Evolutionary conservation across 768 basidiomycete species (phyloP).

Genomic region (Boletellus sp.): DNA sequence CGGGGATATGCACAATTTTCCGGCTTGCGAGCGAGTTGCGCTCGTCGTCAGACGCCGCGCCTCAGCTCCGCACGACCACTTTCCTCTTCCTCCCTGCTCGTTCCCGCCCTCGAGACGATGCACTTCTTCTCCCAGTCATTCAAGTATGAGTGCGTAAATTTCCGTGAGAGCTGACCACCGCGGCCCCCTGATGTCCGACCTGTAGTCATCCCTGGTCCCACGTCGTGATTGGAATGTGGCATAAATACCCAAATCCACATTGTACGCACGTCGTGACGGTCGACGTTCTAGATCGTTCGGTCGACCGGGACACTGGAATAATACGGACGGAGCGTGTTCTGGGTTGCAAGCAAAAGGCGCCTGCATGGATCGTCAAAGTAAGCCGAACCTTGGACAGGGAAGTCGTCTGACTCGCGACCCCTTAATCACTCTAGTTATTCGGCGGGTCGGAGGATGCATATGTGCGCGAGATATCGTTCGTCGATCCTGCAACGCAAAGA

Average conservation of each 20-base stretch:
- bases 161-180: background rate
- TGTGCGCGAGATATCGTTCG: constrained; percentile 90
- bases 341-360: constrained; percentile 90
- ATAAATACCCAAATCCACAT: constrained; percentile 93
- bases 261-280: constrained; percentile 85
- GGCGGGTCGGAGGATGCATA: constrained; percentile 94
- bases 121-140: constrained; percentile 86
- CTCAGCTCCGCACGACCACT: constrained; percentile 20
- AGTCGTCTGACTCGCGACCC: constrained; percentile 3
- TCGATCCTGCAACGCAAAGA: constrained; percentile 77
- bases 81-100: constrained; percentile 17
- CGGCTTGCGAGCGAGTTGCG: background rate
- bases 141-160: constrained; percentile 68
- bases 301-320: constrained; percentile 81
- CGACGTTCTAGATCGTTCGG: constrained; percentile 80
- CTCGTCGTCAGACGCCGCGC: constrained; percentile 14
- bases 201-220: constrained; percentile 84
- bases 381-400: constrained; percentile 22
- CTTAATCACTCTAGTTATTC: constrained; percentile 54
- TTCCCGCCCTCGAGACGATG: constrained; percentile 44
- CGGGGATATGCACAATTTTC: constrained; percentile 14
- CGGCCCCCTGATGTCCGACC: constrained; percentile 7
- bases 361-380: constrained; percentile 91
- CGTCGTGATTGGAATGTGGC: constrained; percentile 91
- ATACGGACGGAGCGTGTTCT: constrained; percentile 88